Evolutionary conservation across 2,329 filamentous ascomycete genomes (phyloP), one percentile per base, ranked within the genome.

Genomic region (Aureobasidium sp.): DNA sequence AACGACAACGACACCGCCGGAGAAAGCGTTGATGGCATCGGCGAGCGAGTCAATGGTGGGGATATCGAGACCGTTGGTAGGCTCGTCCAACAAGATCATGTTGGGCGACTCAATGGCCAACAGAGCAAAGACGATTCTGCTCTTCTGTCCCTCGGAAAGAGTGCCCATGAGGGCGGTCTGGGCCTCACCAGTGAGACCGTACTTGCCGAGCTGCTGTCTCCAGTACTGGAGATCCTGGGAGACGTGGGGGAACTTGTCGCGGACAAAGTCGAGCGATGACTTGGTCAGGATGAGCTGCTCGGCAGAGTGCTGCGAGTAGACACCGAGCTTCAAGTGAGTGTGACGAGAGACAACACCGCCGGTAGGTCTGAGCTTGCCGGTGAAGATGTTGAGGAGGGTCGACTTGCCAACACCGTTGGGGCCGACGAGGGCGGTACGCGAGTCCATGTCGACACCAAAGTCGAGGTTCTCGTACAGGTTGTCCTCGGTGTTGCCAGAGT

Each of bases 351-450:
- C 90, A 64, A 82, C 79, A 68, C 94, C 94, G 60, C 78, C 79
- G 45, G 90, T 96, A 46, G 94, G 89, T 33, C 86, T 91, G 58
- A 97, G 84, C 79, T 94, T 91, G 76, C 91, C 92, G 15, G 93
- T 97, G 90, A 99, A 97, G 68, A 99, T 85, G 68, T 90, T 88
- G 65, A 99, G 86, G 61, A 97, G 83, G 15, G 94, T 97, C 25
- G 94, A 97, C 81, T 99, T 99, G 75, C 94, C 94, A 62, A 97
- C 94, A 91, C 94, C 94, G 77, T 97, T 97, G 74, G 94, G 94
- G 63, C 94, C 94, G 73, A 99, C 94, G 64, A 99, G 87, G 50
- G 93, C 93, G 49, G 92, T 95, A 79, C 94, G 87, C 64, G 92
- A 96, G 80, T 99, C 94, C 94, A 99, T 99, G 77, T 99, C 95